Conservation (phyloP, 1,284 basidiomycete species). For the Sphagnurus paluster region DNA sequence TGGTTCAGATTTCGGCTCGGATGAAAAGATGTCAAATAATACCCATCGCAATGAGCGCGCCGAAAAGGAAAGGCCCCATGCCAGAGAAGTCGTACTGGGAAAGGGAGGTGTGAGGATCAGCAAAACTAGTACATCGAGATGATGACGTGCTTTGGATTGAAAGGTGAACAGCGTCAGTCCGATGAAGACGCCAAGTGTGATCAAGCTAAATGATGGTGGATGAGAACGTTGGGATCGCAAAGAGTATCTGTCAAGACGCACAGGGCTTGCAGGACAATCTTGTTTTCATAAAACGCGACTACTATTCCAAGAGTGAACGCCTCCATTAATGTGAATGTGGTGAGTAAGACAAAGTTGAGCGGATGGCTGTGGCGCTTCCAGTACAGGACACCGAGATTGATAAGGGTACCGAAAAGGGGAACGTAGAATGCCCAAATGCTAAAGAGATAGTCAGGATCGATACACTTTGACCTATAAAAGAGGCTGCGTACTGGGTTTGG, state of each 20-base stretch:
- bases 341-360: slow-evolving; percentile 76
- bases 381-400: slow-evolving; percentile 76
- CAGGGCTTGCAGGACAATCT: slow-evolving; percentile 85
- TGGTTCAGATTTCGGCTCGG: neutral
- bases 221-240: neutral
- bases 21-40: slow-evolving; percentile 12
- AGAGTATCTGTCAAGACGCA: slow-evolving; percentile 34
- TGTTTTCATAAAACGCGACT: slow-evolving; percentile 73
- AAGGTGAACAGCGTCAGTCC: slow-evolving; percentile 86
- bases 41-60: slow-evolving; percentile 71
- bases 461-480: neutral
- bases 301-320: slow-evolving; percentile 79
- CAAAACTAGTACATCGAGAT: neutral
- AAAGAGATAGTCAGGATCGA: neutral
- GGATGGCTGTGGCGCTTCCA: slow-evolving; percentile 90
- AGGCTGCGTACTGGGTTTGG: slow-evolving; percentile 53
- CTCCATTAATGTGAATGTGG: slow-evolving; percentile 78
- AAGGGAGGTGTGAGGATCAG: slow-evolving; percentile 3
- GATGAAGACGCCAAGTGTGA: slow-evolving; percentile 85
- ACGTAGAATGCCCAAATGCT: slow-evolving; percentile 78
- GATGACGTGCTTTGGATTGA: slow-evolving; percentile 66
- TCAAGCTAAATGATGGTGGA: slow-evolving; percentile 50
- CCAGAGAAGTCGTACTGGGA: slow-evolving; percentile 83
- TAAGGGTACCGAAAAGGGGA: slow-evolving; percentile 70
- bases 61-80: slow-evolving; percentile 84